These are phyloP conservation scores for Arbutus unedo DNA, from an alignment of 148 eudicot species.

Conservation along the genomic window DNA sequence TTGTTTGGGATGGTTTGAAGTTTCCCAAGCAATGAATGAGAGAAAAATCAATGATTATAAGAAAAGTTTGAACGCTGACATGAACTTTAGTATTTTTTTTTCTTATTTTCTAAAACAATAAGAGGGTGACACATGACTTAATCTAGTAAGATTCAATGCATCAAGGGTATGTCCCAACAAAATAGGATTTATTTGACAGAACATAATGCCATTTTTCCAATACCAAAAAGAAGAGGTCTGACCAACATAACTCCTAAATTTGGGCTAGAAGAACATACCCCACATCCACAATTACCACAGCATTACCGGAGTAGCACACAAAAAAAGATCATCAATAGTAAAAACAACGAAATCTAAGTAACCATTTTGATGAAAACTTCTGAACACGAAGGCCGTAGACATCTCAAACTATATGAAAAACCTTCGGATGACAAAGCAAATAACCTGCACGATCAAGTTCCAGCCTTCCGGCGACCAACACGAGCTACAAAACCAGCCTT, in stretches of 20 bases:
- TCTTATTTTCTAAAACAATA: too few species aligned
- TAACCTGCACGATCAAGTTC: conserved; percentile 22
- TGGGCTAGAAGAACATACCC: background rate
- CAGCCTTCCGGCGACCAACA: conserved; percentile 49
- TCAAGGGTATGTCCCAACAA: too few species aligned
- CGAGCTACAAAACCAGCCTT: conserved; percentile 55
- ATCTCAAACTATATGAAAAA: background rate
- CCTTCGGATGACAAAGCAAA: background rate
- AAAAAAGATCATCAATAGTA: background rate
- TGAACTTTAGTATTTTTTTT: too few species aligned
- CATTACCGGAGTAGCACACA: background rate
- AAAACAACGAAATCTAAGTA: background rate
- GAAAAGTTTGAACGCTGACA: too few species aligned
- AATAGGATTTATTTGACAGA: background rate
- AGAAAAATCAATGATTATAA: too few species aligned
- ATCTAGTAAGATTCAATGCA: too few species aligned
- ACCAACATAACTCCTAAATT: background rate
- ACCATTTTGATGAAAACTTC: background rate
- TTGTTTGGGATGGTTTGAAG: too few species aligned
- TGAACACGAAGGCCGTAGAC: background rate
- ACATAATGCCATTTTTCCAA: background rate
- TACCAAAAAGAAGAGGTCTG: background rate
- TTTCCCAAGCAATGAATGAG: too few species aligned
- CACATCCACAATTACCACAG: background rate
- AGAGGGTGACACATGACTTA: too few species aligned